phyloP scores from a whole-genome alignment of 2,329 filamentous ascomycete species.

The Pyrenochaeta sp. region DNA sequence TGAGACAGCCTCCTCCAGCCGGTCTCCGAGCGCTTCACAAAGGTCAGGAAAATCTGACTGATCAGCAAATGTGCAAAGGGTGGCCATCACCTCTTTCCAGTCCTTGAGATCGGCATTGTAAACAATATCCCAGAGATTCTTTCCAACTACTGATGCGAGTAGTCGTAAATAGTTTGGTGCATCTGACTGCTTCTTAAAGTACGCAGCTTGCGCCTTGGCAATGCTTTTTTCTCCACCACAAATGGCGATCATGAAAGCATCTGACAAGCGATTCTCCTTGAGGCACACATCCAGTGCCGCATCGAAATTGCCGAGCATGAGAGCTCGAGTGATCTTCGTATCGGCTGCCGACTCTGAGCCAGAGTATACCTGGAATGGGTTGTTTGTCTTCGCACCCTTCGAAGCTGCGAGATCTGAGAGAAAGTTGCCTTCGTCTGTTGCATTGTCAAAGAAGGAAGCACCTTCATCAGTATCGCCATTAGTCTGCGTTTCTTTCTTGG shows the following conservation, averaged over 20 bases:
- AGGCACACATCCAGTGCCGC: constrained; percentile 89
- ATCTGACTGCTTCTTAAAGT: constrained; percentile 82
- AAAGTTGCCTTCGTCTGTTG: constrained; percentile 78
- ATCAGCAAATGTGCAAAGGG: constrained; percentile 93
- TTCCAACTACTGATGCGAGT: constrained; percentile 88
- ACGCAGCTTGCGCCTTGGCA: constrained; percentile 91
- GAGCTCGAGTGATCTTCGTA: constrained; percentile 82
- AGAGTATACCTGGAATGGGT: constrained; percentile 89
- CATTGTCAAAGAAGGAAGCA: constrained; percentile 83
- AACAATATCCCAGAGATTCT: constrained; percentile 98
- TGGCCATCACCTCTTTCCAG: constrained; percentile 98
- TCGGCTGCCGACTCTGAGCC: constrained; percentile 86
- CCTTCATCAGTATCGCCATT: constrained; percentile 55
- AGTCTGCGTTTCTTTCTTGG: constrained; percentile 51
- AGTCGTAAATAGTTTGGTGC: constrained; percentile 92
- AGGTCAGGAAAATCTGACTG: constrained; percentile 91
- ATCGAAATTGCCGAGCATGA: constrained; percentile 91
- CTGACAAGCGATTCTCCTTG: constrained; percentile 87
- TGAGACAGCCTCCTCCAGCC: constrained; percentile 75
- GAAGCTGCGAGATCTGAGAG: constrained; percentile 83
- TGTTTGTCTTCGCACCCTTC: constrained; percentile 91
- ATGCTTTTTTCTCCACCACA: constrained; percentile 93
- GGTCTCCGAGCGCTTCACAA: constrained; percentile 92
- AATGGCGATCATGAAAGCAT: constrained; percentile 98
- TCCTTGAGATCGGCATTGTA: constrained; percentile 92